phyloP scores from a whole-genome alignment of 202 grass and related monocot species.

The Musa balbisiana region DNA sequence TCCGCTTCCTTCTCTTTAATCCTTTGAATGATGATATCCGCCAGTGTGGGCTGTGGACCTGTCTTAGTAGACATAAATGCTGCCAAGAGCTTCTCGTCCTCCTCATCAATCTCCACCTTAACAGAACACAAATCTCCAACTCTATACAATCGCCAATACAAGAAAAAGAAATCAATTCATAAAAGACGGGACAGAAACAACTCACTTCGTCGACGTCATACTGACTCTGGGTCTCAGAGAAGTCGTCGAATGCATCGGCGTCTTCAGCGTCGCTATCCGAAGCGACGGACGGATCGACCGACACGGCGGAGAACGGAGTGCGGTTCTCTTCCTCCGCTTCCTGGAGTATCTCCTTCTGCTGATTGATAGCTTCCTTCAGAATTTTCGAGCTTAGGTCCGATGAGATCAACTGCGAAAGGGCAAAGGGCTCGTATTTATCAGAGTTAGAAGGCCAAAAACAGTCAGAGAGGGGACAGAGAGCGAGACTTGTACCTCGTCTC shows the following conservation, averaged over 20 bases:
- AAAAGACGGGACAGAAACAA: not conserved
- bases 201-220: constrained; percentile 59
- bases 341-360: constrained; percentile 65
- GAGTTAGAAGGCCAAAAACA: not conserved
- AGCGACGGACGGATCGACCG: not conserved
- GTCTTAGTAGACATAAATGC: constrained; percentile 56
- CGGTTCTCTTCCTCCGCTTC: constrained; percentile 24
- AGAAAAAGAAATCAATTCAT: not conserved
- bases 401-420: constrained; percentile 29
- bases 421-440: not conserved
- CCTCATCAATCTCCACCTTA: constrained; percentile 74
- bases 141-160: not conserved
- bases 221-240: constrained; percentile 54
- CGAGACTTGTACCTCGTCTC: constrained; percentile 38
- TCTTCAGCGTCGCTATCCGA: constrained; percentile 39
- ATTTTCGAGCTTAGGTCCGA: constrained; percentile 73
- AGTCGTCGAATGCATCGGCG: constrained; percentile 64
- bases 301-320: constrained; percentile 11
- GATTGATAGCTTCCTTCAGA: constrained; percentile 63
- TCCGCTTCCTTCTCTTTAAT: constrained; percentile 70
- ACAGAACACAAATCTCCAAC: not conserved
- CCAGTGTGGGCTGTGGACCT: constrained; percentile 42
- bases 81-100: constrained; percentile 71
- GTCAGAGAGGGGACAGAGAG: not conserved
- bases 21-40: constrained; percentile 78